Percentiles rank a stretch among this genome's conserved stretches.
These are phyloP conservation scores for Diaporthe eres DNA, from an alignment of 2,329 filamentous ascomycete species.

Conservation along the genomic window DNA sequence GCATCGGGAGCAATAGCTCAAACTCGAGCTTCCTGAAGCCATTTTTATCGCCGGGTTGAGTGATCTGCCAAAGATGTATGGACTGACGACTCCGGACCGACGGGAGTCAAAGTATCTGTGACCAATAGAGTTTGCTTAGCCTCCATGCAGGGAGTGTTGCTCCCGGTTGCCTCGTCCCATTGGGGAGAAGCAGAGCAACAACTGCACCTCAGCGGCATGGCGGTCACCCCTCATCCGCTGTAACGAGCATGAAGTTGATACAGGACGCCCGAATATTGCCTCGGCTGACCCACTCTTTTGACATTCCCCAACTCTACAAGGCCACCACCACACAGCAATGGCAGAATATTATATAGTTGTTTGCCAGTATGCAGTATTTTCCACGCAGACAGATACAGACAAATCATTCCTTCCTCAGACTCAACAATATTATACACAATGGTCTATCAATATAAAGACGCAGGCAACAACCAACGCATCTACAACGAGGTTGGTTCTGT, in stretches of 20 bases:
- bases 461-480: constrained; percentile 21
- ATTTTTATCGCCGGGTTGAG: background rate
- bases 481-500: constrained; percentile 5
- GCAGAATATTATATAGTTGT: background rate
- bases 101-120: background rate
- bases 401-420: background rate
- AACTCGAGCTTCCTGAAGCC: background rate
- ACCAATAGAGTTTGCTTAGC: background rate
- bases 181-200: background rate
- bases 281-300: constrained; percentile 9
- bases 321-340: background rate
- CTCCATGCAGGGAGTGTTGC: background rate
- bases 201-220: background rate
- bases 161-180: background rate
- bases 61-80: background rate
- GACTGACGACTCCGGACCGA: background rate
- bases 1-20: background rate
- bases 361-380: background rate
- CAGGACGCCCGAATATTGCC: background rate
- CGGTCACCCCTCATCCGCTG: background rate
- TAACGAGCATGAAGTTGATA: background rate
- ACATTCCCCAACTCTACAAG: background rate
- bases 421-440: background rate
- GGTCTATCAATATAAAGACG: background rate
- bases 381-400: background rate